Evolutionary conservation across 108 stramenopile genomes (phyloP).

Genomic region (Fragilariopsis cylindrus): DNA sequence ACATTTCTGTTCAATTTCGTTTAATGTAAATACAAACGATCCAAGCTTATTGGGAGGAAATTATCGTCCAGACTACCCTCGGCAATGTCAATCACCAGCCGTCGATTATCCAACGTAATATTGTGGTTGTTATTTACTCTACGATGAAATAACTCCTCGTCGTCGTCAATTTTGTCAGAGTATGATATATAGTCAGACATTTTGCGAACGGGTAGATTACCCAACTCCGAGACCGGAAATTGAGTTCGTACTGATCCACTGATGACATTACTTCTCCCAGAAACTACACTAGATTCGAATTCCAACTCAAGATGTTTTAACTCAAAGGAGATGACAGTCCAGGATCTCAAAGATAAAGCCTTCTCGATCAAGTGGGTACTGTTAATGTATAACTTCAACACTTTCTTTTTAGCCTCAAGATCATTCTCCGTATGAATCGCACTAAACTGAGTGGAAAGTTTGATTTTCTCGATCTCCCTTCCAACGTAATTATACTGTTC

Average conservation of each 20-base stretch:
- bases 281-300: neutral
- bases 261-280: neutral
- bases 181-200: neutral
- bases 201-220: neutral
- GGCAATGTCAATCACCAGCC: neutral
- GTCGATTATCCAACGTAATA: neutral
- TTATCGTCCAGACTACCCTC: neutral
- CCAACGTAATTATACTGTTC: slow-evolving; percentile 1
- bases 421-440: neutral
- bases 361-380: neutral
- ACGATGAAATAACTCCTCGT: neutral
- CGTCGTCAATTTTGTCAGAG: neutral
- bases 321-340: neutral
- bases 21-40: neutral
- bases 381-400: slow-evolving; percentile 6
- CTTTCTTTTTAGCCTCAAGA: slow-evolving; percentile 11
- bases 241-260: neutral
- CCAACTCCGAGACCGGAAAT: neutral
- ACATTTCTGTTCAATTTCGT: slow-evolving; percentile 6
- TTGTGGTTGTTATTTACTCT: neutral
- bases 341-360: neutral
- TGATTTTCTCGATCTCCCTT: neutral
- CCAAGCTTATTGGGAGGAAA: slow-evolving; percentile 4
- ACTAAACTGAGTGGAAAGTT: too few relatives aligned
- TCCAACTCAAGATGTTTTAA: neutral